phyloP scores from a whole-genome alignment of 768 basidiomycete species.

The Lyophyllum semitale region DNA sequence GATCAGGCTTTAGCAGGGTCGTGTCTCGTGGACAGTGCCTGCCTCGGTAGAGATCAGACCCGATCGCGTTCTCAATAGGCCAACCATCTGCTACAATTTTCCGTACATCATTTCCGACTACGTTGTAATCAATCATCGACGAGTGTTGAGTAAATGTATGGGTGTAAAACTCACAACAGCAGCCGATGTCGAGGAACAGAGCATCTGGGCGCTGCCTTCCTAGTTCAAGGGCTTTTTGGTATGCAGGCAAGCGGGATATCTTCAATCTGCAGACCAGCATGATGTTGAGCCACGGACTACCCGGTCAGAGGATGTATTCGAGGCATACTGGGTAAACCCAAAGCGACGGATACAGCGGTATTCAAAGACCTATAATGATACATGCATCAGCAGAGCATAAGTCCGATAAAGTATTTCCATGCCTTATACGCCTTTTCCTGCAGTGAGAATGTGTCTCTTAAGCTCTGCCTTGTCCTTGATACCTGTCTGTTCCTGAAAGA shows the following conservation, averaged over 20 bases:
- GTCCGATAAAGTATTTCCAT: background rate
- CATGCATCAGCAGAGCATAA: no score
- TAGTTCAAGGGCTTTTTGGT: conserved; percentile 26
- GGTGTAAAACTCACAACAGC: conserved; percentile 27
- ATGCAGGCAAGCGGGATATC: conserved; percentile 29
- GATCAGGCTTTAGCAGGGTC: background rate
- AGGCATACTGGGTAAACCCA: conserved; percentile 26
- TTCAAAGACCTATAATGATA: conserved; percentile 22
- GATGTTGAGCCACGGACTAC: no score
- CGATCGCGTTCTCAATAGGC: conserved; percentile 30
- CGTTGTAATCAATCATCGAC: background rate
- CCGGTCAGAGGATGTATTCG: no score
- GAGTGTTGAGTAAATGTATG: background rate
- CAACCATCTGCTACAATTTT: conserved; percentile 35
- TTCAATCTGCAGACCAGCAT: conserved; percentile 21
- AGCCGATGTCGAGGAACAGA: conserved; percentile 35
- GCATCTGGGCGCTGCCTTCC: conserved; percentile 18
- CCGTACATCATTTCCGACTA: conserved; percentile 35
- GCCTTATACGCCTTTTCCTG: conserved; percentile 34
- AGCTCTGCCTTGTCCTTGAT: conserved; percentile 29
- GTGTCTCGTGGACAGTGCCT: background rate
- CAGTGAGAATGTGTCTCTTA: conserved; percentile 31
- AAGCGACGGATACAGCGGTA: conserved; percentile 35
- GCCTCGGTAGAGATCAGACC: conserved; percentile 31
- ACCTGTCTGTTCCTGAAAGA: conserved; percentile 30